Base-by-base conservation (phyloP, 2,329 filamentous ascomycete genomes). In the Arthrobotrys sphaeroides region DNA sequence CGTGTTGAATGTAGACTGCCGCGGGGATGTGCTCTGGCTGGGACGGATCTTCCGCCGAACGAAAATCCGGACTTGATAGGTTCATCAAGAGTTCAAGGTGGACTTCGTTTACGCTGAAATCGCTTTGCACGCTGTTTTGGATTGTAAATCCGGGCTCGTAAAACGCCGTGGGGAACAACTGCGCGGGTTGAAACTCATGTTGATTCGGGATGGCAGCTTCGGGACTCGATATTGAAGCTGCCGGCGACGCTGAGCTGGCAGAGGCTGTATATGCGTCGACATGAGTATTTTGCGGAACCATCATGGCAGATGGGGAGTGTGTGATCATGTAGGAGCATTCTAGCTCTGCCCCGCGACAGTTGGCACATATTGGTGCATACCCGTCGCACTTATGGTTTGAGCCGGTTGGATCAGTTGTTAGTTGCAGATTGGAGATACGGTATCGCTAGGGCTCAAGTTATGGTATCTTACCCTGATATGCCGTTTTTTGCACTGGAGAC, bases 381-480 rank as follows among this genome's bases (percentile, higher is more conserved):
- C 82, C 82, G 62, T 82, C 82, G 47, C 82, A 82, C 81, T 82
- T 53, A 5, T 20, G 26, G 6, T 16, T 12, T 47, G 69, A 66
- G 47, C 72, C 38, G 31, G 38, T 59, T 20, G 43, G 10, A 5
- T 16, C 40, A 72, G 45, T 43, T 16, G 10, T 42, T 57, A 12
- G 45, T 61, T 36, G 5, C 42, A 24, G 40, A 31, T 43, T n/a
- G n/a, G n/a, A n/a, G n/a, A n/a, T n/a, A n/a, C n/a, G 12, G n/a
- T n/a, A 28, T n/a, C 28, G 31, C 22, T 13, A 1, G 18, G 45
- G 16, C 51, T 64, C 16, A 24, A 13, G 33, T 6, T 2, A 49
- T n/a, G n/a, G 22, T 6, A 33, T n/a, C 51, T 65, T 77, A 83
- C 82, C 78, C 83, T 83, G 47, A 83, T 79, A 70, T 83, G 82